Evolutionary conservation across 1,139 yeast genomes (phyloP).

Genomic region (Taphrina communis): DNA sequence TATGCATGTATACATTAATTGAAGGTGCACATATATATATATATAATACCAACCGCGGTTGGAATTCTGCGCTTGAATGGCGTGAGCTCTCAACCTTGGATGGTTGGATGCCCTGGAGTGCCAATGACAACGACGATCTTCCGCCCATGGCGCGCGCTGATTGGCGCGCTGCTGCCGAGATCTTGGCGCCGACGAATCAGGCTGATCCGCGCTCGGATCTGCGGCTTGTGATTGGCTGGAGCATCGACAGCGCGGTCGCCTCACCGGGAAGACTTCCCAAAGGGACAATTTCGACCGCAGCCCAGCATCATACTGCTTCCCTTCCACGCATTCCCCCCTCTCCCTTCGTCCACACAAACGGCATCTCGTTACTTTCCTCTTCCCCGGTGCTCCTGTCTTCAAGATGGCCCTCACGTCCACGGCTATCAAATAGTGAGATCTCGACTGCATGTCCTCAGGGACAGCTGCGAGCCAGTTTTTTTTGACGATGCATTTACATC

Average conservation of each 20-base stretch:
- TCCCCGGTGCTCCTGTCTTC: not conserved
- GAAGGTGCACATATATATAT: too few relatives aligned
- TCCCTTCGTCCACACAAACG: too few relatives aligned
- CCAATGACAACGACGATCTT: conserved; percentile 1
- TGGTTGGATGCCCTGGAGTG: not conserved
- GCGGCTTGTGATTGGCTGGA: not conserved
- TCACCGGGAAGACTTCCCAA: conserved; percentile 3
- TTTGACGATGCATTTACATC: too few relatives aligned
- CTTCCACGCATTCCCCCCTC: not conserved
- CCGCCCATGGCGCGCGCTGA: not conserved
- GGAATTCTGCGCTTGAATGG: too few relatives aligned
- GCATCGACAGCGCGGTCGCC: not conserved
- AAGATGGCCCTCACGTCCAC: too few relatives aligned
- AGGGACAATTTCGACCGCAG: not conserved
- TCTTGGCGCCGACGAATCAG: not conserved
- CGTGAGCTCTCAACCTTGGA: too few relatives aligned
- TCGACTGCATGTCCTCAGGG: too few relatives aligned
- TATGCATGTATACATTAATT: too few relatives aligned
- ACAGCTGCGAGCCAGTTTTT: too few relatives aligned
- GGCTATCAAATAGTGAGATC: too few relatives aligned
- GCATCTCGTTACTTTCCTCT: not conserved
- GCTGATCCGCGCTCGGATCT: not conserved
- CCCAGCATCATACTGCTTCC: not conserved
- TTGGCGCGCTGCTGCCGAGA: not conserved
- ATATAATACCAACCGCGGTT: too few relatives aligned